Percentiles rank a stretch among this genome's conserved stretches.
Conservation (phyloP, 495 filamentous ascomycete species). For the Haplographium delicatum region DNA sequence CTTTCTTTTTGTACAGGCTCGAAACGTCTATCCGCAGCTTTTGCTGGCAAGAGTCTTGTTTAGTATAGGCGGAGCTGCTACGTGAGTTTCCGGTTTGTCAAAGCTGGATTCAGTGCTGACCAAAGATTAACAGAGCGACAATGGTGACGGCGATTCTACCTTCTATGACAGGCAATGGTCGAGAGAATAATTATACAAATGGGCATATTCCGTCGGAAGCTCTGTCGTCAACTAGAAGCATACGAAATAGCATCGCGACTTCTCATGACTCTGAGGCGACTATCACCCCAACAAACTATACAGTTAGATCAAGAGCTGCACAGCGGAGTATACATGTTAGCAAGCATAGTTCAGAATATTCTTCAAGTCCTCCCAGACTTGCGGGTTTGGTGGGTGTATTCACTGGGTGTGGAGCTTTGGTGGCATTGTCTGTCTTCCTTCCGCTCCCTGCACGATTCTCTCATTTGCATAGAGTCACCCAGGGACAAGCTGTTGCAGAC, state of each 20-base stretch:
- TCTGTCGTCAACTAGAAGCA: neutral
- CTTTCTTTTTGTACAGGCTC: conserved; percentile 75
- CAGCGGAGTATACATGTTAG: neutral
- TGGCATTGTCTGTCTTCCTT: conserved; percentile 76
- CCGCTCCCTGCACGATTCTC: conserved; percentile 77
- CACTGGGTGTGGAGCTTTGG: conserved; percentile 84
- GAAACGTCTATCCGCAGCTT: conserved; percentile 85
- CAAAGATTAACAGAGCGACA: conserved; percentile 55
- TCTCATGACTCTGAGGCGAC: conserved; percentile 60
- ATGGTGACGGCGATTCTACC: conserved; percentile 98
- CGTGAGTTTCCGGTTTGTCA: conserved; percentile 39
- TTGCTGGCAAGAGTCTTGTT: conserved; percentile 83
- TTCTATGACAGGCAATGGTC: conserved; percentile 56
- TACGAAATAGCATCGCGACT: conserved; percentile 35
- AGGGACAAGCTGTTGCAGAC: conserved; percentile 62
- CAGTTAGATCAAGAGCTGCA: conserved; percentile 14
- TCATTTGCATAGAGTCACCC: conserved; percentile 56
- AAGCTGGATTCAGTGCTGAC: neutral
- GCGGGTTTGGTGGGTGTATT: conserved; percentile 89
- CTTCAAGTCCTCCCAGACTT: conserved; percentile 51
- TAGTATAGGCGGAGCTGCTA: conserved; percentile 82
- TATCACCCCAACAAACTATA: conserved; percentile 51
- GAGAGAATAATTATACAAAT: conserved; percentile 4
- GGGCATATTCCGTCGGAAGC: neutral
- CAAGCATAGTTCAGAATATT: neutral